Evolutionary conservation across 345 rosid species (phyloP), one percentile per base, ranked within the genome.

Genomic region (Corchorus olitorius): DNA sequence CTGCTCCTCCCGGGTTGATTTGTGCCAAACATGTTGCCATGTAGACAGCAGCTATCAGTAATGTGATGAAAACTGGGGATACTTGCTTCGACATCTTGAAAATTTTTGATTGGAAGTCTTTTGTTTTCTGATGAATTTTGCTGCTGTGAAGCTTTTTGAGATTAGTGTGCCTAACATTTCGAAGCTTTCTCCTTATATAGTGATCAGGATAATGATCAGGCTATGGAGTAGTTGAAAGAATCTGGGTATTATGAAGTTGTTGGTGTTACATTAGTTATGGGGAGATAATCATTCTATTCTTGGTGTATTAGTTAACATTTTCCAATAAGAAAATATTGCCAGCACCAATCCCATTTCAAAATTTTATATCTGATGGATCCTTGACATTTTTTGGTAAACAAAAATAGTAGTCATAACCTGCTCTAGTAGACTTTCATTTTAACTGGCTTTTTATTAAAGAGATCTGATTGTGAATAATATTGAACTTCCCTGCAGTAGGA

Each of bases 241-340:
- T 72, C 59, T 19, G 70, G 72, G 59, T n/a, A 55, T 77, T 76
- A 79, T 83, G 91, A 77, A 88, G 93, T 85, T 67, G 93, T 84
- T 90, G 84, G 72, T 79, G 75, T 73, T 72, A 61, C 73, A 19
- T 65, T 43, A 64, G 80, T 67, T 16, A 15, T 54, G 8, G 67
- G 65, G 77, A 52, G 76, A 71, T 63, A 17, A 70, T 81, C 50
- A 20, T 69, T 72, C 41, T 77, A 69, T 49, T 82, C 69, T 70
- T 64, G 83, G 78, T 78, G 81, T 71, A 77, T 76, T 78, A 50
- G 81, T 76, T 66, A 17, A 53, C 12, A 49, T 65, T 48, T 48
- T 43, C 34, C 46, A 13, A 6, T 8, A 5, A 22, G 20, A 60
- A 22, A 59, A 3, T 13, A 59, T 20, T 19, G 62, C 33, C 62